Conservation (phyloP, 805 yeast species). For the Candida broadrunensis region DNA sequence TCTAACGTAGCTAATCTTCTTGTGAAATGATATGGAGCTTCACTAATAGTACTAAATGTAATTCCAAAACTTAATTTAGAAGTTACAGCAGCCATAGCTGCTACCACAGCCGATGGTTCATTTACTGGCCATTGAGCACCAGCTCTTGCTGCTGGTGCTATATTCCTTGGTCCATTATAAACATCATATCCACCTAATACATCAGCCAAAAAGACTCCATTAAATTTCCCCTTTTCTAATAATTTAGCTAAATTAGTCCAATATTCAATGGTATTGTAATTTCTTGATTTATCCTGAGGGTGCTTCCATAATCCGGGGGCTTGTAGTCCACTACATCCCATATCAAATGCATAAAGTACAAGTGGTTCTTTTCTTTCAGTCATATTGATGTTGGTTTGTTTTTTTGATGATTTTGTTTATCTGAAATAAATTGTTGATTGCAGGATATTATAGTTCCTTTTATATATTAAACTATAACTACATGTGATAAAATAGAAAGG, state of each 20-base stretch:
- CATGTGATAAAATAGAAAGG: too few relatives aligned
- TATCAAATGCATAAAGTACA: slow-evolving; percentile 37
- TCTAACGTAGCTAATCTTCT: slow-evolving; percentile 44
- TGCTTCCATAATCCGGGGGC: slow-evolving; percentile 36
- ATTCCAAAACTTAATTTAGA: slow-evolving; percentile 37
- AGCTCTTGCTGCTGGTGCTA: slow-evolving; percentile 29
- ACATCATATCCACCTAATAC: slow-evolving; percentile 40
- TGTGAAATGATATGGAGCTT: slow-evolving; percentile 40
- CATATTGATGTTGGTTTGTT: neutral
- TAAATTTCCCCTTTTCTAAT: slow-evolving; percentile 38
- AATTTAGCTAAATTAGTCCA: slow-evolving; percentile 38
- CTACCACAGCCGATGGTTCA: slow-evolving; percentile 35
- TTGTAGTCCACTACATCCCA: slow-evolving; percentile 23
- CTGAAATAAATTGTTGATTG: too few relatives aligned
- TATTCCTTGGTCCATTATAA: slow-evolving; percentile 38
- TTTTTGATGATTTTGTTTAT: too few relatives aligned
- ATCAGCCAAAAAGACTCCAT: slow-evolving; percentile 39
- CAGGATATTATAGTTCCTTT: too few relatives aligned
- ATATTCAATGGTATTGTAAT: slow-evolving; percentile 17
- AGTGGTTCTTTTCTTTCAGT: slow-evolving; percentile 12
- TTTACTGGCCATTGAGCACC: slow-evolving; percentile 35
- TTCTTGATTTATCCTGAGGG: slow-evolving; percentile 31
- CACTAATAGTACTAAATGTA: slow-evolving; percentile 42
- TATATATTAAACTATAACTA: too few relatives aligned
- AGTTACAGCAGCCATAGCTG: slow-evolving; percentile 45